Evolutionary conservation across 2,329 filamentous ascomycete species (phyloP).

Genomic region (Diaporthe citriasiana): DNA sequence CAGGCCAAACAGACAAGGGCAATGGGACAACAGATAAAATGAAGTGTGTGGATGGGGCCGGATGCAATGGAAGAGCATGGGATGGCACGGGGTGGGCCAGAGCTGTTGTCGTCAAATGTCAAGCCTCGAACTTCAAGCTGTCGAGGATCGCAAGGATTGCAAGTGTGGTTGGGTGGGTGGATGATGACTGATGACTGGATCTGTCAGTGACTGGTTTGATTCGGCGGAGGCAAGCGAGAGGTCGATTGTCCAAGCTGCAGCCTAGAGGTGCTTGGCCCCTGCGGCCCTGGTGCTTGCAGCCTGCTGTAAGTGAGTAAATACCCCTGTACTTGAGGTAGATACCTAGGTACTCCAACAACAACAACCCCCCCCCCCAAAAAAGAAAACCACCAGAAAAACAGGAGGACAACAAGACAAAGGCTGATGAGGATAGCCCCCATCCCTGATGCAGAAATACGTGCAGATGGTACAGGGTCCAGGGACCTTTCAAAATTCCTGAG

Average conservation of each 20-base stretch:
- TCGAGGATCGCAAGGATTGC: slow-evolving; percentile 8
- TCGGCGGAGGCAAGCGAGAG: slow-evolving; percentile 34
- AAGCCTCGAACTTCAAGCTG: slow-evolving; percentile 16
- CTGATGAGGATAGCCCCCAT: slow-evolving; percentile 1
- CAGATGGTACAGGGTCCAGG: slow-evolving; percentile 3
- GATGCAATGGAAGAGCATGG: neutral
- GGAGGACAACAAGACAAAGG: neutral
- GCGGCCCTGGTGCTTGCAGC: slow-evolving; percentile 13
- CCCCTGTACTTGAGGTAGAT: neutral
- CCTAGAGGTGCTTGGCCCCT: slow-evolving; percentile 30
- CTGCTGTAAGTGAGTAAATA: slow-evolving; percentile 20
- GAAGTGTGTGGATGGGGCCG: neutral
- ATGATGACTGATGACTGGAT: slow-evolving; percentile 31
- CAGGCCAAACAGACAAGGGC: neutral
- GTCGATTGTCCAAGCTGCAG: slow-evolving; percentile 20
- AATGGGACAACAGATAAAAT: neutral
- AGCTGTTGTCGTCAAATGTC: slow-evolving; percentile 31
- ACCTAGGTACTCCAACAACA: neutral
- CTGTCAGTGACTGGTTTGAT: slow-evolving; percentile 21
- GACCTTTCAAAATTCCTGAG: neutral
- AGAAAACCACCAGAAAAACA: neutral
- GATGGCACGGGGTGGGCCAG: neutral
- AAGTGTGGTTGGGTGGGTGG: slow-evolving; percentile 10
- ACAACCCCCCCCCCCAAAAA: neutral
- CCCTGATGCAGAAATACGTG: neutral